Conservation (phyloP, 768 basidiomycete genomes). For the Plicaturopsis crispa region DNA sequence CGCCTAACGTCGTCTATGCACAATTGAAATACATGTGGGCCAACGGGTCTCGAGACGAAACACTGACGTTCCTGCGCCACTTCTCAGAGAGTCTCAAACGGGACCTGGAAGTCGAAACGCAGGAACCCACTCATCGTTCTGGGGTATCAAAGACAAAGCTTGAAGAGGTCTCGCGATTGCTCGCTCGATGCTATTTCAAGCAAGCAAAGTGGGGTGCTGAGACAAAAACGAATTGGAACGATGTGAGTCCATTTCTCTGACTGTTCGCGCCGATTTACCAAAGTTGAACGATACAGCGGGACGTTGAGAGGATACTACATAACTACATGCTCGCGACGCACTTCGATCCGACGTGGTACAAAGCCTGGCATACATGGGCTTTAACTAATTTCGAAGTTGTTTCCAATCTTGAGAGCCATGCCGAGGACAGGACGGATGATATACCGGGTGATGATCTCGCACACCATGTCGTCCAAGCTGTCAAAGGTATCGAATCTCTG, state of each 20-base stretch:
- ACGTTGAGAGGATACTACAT: constrained; percentile 74
- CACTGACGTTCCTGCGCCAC: constrained; percentile 71
- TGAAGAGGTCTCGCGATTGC: constrained; percentile 67
- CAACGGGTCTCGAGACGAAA: constrained; percentile 67
- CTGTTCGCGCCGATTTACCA: constrained; percentile 4
- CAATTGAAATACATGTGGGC: constrained; percentile 97
- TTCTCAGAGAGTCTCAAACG: constrained; percentile 72
- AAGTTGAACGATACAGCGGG: constrained; percentile 45
- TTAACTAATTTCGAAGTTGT: constrained; percentile 95
- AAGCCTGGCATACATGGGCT: constrained; percentile 99
- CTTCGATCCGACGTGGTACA: constrained; percentile 95
- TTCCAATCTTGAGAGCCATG: constrained; percentile 64
- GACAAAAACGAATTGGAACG: constrained; percentile 71
- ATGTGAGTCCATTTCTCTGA: constrained; percentile 37
- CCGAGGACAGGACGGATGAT: constrained; percentile 46
- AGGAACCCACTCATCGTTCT: constrained; percentile 41
- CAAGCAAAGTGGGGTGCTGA: constrained; percentile 91
- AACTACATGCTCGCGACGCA: constrained; percentile 84
- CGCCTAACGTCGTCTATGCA: constrained; percentile 94
- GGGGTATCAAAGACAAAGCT: constrained; percentile 53
- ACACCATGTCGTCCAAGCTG: constrained; percentile 83
- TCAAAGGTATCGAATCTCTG: constrained; percentile 55
- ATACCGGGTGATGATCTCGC: constrained; percentile 58
- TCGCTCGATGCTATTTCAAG: constrained; percentile 97
- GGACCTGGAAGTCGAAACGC: constrained; percentile 62